phyloP scores from a whole-genome alignment of 225 moss, liverwort and hornwort genomes.

The Sphagnum tenellum region DNA sequence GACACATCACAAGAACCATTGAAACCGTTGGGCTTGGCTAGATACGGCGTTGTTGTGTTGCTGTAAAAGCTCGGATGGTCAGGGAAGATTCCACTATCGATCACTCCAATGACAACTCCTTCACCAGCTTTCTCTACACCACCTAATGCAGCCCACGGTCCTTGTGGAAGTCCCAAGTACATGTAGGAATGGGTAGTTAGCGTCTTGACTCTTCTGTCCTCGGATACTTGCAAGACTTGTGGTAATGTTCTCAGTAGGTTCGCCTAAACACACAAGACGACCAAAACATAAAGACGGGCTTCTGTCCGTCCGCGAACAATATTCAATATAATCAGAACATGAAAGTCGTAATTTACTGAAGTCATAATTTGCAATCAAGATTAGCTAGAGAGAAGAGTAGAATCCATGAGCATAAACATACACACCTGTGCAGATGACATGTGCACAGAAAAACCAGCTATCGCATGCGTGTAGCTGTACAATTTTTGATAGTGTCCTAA shows the following conservation, averaged over 20 bases:
- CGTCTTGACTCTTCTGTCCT: conserved; percentile 11
- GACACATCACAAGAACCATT: conserved; percentile 21
- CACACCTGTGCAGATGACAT: too few species aligned
- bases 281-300: too few species aligned
- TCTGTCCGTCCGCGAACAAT: too few species aligned
- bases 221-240: conserved; percentile 13
- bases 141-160: conserved; percentile 20
- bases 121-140: conserved; percentile 32
- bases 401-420: too few species aligned
- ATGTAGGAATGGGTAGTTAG: conserved; percentile 25
- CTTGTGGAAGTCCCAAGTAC: conserved; percentile 26
- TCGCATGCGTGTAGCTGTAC: too few species aligned
- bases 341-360: too few species aligned
- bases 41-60: conserved; percentile 8
- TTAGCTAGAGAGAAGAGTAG: too few species aligned
- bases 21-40: conserved; percentile 4
- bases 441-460: too few species aligned
- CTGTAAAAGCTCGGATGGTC: conserved; percentile 39
- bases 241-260: conserved; percentile 9
- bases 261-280: conserved; percentile 11
- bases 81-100: conserved; percentile 43
- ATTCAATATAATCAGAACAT: too few species aligned
- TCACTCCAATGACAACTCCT: conserved; percentile 30
- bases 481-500: too few species aligned
- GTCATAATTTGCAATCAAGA: too few species aligned